These are phyloP conservation scores for Malus orientalis DNA, from an alignment of 306 rosid genomes.

Conservation along the genomic window DNA sequence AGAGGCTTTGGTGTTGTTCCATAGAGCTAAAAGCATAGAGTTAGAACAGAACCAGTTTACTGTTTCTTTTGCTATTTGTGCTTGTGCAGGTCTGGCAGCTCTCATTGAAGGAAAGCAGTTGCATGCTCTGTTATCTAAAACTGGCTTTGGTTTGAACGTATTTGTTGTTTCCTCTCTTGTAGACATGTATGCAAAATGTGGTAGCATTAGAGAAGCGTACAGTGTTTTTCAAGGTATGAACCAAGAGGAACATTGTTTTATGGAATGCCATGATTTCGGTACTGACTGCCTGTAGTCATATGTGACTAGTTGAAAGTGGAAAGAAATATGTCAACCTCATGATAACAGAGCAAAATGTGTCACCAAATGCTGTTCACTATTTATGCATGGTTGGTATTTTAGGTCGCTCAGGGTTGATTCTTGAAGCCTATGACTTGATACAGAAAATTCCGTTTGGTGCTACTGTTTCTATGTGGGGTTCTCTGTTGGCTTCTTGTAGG, in stretches of 20 bases:
- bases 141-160: conserved; percentile 49
- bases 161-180: conserved; percentile 57
- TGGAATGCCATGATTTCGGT: conserved; percentile 87
- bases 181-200: conserved; percentile 89
- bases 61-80: conserved; percentile 63
- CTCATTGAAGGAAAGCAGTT: conserved; percentile 70
- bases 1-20: conserved; percentile 66
- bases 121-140: conserved; percentile 55
- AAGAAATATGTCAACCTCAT: conserved; percentile 60
- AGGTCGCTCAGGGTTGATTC: conserved; percentile 59
- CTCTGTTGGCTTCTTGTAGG: conserved; percentile 78
- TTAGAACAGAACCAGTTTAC: conserved; percentile 46
- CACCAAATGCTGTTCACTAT: conserved; percentile 66
- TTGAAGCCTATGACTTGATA: conserved; percentile 50
- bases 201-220: conserved; percentile 65
- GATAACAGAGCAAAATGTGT: conserved; percentile 42
- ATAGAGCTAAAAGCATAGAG: conserved; percentile 34
- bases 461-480: conserved; percentile 81
- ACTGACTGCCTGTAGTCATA: conserved; percentile 68
- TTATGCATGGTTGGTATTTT: conserved; percentile 77
- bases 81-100: conserved; percentile 72
- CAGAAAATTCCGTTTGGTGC: conserved; percentile 55
- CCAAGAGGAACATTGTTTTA: conserved; percentile 41
- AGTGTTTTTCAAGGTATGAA: conserved; percentile 45
- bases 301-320: conserved; percentile 65